Conservation (phyloP, 495 filamentous ascomycete species). For the Lasiosphaeria hispida region DNA sequence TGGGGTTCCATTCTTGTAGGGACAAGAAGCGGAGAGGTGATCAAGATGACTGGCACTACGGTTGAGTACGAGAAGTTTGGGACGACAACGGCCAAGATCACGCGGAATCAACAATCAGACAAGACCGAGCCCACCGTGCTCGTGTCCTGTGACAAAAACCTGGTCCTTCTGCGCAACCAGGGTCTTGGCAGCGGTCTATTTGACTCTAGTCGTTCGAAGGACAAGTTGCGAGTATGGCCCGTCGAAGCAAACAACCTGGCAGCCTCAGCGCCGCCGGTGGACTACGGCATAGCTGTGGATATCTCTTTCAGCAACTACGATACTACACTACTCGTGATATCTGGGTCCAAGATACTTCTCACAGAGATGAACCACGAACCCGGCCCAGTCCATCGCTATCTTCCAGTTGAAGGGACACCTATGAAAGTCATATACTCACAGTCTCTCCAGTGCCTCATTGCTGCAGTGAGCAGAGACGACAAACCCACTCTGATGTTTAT, state of each 20-base stretch:
- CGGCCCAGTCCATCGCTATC: slow-evolving; percentile 51
- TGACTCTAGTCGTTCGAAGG: slow-evolving; percentile 2
- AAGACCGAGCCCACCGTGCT: slow-evolving; percentile 18
- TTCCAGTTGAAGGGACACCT: slow-evolving; percentile 50
- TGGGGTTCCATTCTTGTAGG: slow-evolving; percentile 32
- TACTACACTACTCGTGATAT: slow-evolving; percentile 36
- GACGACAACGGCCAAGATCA: slow-evolving; percentile 22
- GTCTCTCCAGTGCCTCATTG: slow-evolving; percentile 50
- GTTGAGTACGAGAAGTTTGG: slow-evolving; percentile 30
- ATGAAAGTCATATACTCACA: slow-evolving; percentile 54
- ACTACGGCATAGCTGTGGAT: slow-evolving; percentile 30
- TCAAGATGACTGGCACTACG: slow-evolving; percentile 26
- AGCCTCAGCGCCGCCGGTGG: slow-evolving; percentile 29
- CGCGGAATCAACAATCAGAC: slow-evolving; percentile 4
- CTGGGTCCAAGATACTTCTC: slow-evolving; percentile 48
- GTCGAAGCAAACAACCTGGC: slow-evolving; percentile 36
- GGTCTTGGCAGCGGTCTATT: neutral
- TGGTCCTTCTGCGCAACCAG: slow-evolving; percentile 17
- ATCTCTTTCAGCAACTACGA: slow-evolving; percentile 24
- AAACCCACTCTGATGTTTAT: slow-evolving; percentile 44
- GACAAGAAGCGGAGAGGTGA: slow-evolving; percentile 45
- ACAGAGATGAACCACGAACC: slow-evolving; percentile 46
- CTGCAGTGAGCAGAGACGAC: slow-evolving; percentile 41
- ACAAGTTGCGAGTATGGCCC: slow-evolving; percentile 38
- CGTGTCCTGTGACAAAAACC: slow-evolving; percentile 29